These are phyloP conservation scores for Ilyonectria destructans DNA, from an alignment of 2,329 filamentous ascomycete genomes.

Conservation along the genomic window DNA sequence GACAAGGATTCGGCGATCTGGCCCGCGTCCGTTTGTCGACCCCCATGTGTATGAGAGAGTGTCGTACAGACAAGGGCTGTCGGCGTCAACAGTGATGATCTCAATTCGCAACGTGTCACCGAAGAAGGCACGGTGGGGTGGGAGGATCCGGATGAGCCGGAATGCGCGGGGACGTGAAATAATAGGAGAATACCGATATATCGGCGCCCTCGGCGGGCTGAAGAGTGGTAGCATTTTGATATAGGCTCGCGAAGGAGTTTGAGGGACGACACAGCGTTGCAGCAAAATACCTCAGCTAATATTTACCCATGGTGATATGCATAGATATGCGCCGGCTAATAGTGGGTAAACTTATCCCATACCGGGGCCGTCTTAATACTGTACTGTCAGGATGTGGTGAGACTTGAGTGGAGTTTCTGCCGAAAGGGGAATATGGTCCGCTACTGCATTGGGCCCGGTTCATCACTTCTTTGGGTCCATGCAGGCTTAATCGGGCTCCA, in stretches of 20 bases:
- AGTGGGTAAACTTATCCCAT: background rate
- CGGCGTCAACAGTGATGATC: conserved; percentile 46
- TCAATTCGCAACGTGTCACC: conserved; percentile 48
- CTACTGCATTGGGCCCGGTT: background rate
- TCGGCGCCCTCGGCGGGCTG: conserved; percentile 10
- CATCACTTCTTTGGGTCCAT: background rate
- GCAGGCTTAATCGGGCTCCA: too few species aligned
- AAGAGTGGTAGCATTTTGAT: conserved; percentile 14
- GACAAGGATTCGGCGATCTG: conserved; percentile 49
- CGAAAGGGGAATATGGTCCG: background rate
- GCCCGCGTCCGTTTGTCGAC: conserved; percentile 23
- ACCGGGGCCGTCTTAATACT: too few species aligned
- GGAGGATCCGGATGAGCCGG: conserved; percentile 29
- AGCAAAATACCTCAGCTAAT: background rate
- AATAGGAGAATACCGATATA: conserved; percentile 18
- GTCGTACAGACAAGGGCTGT: conserved; percentile 42
- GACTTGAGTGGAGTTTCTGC: background rate
- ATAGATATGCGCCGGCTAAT: background rate
- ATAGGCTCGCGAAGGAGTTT: background rate
- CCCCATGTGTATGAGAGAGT: conserved; percentile 54
- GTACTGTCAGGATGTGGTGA: too few species aligned
- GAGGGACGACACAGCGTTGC: background rate
- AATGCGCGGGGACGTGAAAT: conserved; percentile 18
- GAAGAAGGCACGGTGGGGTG: conserved; percentile 19
- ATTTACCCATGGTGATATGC: background rate